phyloP scores from a whole-genome alignment of 2,329 filamentous ascomycete species.

The Hypoxylon sp. region DNA sequence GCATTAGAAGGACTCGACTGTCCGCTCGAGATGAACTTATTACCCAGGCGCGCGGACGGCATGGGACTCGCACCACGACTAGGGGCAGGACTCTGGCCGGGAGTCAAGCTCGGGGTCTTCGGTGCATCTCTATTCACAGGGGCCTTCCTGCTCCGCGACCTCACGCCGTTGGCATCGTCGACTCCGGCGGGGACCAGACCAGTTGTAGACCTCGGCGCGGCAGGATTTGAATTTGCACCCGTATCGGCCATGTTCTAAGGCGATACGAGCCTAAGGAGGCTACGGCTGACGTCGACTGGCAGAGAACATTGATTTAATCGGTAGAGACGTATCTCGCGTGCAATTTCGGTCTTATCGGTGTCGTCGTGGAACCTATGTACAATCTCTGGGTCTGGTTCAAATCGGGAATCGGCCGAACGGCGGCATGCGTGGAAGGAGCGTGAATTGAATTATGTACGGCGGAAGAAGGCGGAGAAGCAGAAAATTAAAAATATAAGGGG shows the following conservation, averaged over 20 bases:
- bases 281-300: slow-evolving; percentile 45
- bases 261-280: slow-evolving; percentile 43
- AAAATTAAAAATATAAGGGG: slow-evolving; percentile 16
- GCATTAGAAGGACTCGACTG: slow-evolving; percentile 52
- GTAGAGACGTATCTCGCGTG: slow-evolving; percentile 12
- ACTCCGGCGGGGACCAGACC: slow-evolving; percentile 60
- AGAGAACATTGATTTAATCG: slow-evolving; percentile 48
- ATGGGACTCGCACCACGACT: slow-evolving; percentile 66
- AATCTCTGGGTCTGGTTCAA: slow-evolving; percentile 18
- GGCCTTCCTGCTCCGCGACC: slow-evolving; percentile 67
- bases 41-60: slow-evolving; percentile 59
- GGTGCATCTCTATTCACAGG: slow-evolving; percentile 51
- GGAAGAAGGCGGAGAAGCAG: neutral
- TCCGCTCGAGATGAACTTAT: slow-evolving; percentile 48
- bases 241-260: slow-evolving; percentile 51
- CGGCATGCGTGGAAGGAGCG: slow-evolving; percentile 31
- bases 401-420: slow-evolving; percentile 38
- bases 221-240: slow-evolving; percentile 45
- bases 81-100: slow-evolving; percentile 57
- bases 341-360: slow-evolving; percentile 32
- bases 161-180: slow-evolving; percentile 60
- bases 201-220: slow-evolving; percentile 62
- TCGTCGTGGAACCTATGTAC: slow-evolving; percentile 19
- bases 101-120: slow-evolving; percentile 54
- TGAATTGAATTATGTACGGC: slow-evolving; percentile 8